phyloP scores from a whole-genome alignment of 208 protist genomes.

The Naegleria lovaniensis region DNA sequence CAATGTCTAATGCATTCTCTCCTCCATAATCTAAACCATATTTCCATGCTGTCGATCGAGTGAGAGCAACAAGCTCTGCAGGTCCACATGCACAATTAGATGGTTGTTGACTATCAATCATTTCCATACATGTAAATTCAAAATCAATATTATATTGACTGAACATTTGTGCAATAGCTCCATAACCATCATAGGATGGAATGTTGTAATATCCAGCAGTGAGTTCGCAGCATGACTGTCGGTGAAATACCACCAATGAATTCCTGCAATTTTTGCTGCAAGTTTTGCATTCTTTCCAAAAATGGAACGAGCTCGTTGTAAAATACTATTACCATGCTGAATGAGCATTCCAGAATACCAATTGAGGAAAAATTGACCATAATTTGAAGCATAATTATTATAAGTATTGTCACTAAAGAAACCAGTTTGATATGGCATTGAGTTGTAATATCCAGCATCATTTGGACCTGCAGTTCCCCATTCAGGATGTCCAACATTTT shows the following conservation, averaged over 20 bases:
- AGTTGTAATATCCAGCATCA: constrained; percentile 34
- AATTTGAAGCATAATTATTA: constrained; percentile 30
- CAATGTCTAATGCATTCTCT: constrained; percentile 36
- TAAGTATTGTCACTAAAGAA: constrained; percentile 23
- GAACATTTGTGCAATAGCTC: constrained; percentile 28
- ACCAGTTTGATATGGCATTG: background rate
- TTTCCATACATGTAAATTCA: constrained; percentile 52
- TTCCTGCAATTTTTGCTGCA: constrained; percentile 45
- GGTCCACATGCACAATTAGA: constrained; percentile 32
- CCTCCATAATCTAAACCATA: constrained; percentile 29
- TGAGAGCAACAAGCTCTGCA: constrained; percentile 36
- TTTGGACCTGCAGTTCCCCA: constrained; percentile 28
- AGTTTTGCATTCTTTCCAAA: constrained; percentile 32
- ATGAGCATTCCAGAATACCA: constrained; percentile 44
- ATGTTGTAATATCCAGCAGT: constrained; percentile 48
- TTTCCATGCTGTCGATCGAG: background rate
- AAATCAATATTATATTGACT: constrained; percentile 28
- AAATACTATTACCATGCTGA: constrained; percentile 33
- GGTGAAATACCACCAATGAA: constrained; percentile 43
- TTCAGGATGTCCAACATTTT: constrained; percentile 4
- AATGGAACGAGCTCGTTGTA: constrained; percentile 5
- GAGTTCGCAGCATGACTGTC: constrained; percentile 41
- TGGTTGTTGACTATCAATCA: constrained; percentile 37
- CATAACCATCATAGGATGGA: constrained; percentile 32
- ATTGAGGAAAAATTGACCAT: constrained; percentile 44